A percentile compares a stretch with the other conserved stretches of the same genome.
phyloP scores from a whole-genome alignment of 148 eudicot species.

The Spergularia bocconei region DNA sequence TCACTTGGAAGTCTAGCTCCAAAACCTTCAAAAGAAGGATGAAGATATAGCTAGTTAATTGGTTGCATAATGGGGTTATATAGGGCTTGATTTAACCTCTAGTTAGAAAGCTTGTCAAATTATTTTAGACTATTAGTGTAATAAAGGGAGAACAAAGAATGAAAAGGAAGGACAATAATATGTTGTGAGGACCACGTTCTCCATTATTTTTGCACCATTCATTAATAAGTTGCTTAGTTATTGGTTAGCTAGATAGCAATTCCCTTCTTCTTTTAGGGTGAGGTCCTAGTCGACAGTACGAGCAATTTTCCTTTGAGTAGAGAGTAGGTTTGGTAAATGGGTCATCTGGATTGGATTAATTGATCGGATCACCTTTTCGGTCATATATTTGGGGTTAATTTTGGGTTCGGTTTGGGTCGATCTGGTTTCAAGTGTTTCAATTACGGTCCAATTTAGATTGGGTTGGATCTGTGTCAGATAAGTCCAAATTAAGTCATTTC shows the following conservation, averaged over 20 bases:
- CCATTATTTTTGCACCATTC: slow-evolving; percentile 33
- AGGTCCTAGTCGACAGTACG: slow-evolving; percentile 8
- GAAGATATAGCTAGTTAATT: neutral
- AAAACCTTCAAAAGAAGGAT: neutral
- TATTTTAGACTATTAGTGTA: slow-evolving; percentile 17
- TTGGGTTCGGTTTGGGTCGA: too few species aligned
- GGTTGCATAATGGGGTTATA: slow-evolving; percentile 8
- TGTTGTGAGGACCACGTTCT: slow-evolving; percentile 30
- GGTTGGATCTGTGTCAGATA: too few species aligned
- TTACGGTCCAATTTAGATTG: too few species aligned
- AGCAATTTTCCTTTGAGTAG: too few species aligned
- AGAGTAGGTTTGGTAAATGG: too few species aligned
- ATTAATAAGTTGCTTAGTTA: slow-evolving; percentile 23
- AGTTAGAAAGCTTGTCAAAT: slow-evolving; percentile 12
- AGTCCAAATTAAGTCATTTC: too few species aligned
- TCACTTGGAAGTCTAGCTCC: neutral
- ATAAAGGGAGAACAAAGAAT: slow-evolving; percentile 15
- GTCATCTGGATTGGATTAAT: too few species aligned
- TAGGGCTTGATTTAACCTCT: neutral
- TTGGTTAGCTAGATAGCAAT: slow-evolving; percentile 19
- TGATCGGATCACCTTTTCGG: too few species aligned
- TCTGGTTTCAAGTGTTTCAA: too few species aligned
- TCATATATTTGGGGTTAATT: too few species aligned
- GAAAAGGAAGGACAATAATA: slow-evolving; percentile 27
- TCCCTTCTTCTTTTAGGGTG: slow-evolving; percentile 1